These are phyloP conservation scores for Aspergillus ustus DNA, from an alignment of 2,329 filamentous ascomycete genomes.

Conservation along the genomic window DNA sequence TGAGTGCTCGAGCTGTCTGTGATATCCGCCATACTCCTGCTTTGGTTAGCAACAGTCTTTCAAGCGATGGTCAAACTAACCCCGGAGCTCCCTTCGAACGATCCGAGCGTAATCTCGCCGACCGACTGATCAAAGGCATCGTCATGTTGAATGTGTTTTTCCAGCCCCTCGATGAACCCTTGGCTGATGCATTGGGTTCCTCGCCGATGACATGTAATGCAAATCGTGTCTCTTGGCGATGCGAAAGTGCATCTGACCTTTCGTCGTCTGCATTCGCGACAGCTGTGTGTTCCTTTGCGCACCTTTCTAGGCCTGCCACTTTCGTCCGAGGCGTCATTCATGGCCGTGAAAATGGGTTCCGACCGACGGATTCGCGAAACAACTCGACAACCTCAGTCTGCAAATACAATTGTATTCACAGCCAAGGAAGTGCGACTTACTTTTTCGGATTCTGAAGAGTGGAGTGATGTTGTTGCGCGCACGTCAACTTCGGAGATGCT, in stretches of 20 bases:
- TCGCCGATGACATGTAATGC: not conserved
- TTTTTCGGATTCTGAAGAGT: no score
- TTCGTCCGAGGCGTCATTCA: conserved; percentile 3
- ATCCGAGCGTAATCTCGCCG: not conserved
- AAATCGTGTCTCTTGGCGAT: not conserved
- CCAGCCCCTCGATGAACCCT: not conserved
- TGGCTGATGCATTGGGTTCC: not conserved
- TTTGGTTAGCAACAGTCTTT: not conserved
- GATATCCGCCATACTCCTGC: not conserved
- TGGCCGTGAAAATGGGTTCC: not conserved
- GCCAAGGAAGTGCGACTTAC: no score
- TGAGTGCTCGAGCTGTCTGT: not conserved
- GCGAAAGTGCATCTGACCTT: conserved; percentile 5
- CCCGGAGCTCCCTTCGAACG: not conserved
- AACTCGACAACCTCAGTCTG: no score
- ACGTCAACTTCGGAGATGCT: not conserved
- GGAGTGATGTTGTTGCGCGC: no score
- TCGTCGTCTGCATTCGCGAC: conserved; percentile 1
- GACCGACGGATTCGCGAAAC: no score
- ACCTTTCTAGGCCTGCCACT: not conserved
- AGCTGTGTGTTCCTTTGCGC: conserved; percentile 8
- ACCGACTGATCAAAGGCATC: not conserved
- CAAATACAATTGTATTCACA: no score
- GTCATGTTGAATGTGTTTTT: not conserved
- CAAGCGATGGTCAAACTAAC: not conserved